Base-by-base conservation (phyloP, 176 grass and related monocot species). In the Alopecurus myosuroides region DNA sequence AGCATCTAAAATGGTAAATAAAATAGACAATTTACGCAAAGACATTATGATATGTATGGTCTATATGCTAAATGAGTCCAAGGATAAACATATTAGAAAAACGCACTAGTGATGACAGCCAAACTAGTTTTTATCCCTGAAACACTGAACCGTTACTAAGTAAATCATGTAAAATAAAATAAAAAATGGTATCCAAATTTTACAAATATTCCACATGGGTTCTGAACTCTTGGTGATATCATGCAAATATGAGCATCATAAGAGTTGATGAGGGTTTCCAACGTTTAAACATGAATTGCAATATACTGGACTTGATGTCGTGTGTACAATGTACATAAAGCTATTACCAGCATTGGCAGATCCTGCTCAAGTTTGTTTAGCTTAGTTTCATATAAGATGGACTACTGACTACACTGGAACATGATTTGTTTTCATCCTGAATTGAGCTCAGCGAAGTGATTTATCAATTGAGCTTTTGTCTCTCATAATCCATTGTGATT, bases 361-460 rank as follows among this genome's bases (percentile, higher is more conserved):
- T 20, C 12, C 41, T 4, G 9, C 28, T 37, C 20, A 17, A 57
- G 26, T 77, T 68, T 87, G 6, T 68, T 1, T 42, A 18, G 15
- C 6, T 77, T 57, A 73, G 37, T 18, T 36, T 13, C 30, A 9
- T 76, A 30, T 74, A 8, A 33, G 26, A 52, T 22, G 50, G 20
- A 37, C 13, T 49, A 69, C 3, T 39, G 69, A 60, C 19, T 11
- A 48, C 11, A 83, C 45, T 10, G 18, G 36, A 82, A 55, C 0
- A 34, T 37, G 30, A 78, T 63, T 29, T 70, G 0, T 30, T 51
- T 69, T 70, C 55, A 83, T 83, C 52, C n/a, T 83, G 39, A 70
- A 83, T 30, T 37, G 31, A 78, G 74, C 28, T 61, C 72, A 40
- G 11, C 11, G 0, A 2, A 17, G 39, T 37, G 7, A 6, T 74